Evolutionary conservation across 1,284 basidiomycete species (phyloP), one percentile per base, ranked within the genome.

Genomic region (Pseudozyma hubeiensis): DNA sequence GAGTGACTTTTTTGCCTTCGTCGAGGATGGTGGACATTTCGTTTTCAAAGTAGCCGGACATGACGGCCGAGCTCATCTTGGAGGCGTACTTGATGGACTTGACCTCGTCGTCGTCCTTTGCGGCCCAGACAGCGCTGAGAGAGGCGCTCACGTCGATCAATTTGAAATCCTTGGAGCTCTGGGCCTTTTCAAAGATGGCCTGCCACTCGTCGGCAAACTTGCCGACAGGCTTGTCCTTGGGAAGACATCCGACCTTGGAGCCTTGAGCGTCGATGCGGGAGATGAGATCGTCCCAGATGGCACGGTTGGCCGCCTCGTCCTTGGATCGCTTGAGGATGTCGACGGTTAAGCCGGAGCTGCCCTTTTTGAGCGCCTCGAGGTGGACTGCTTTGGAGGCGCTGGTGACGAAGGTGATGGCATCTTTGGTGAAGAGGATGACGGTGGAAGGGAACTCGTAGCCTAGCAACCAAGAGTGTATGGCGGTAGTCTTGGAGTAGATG

Each of bases 391-490:
- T 97, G 34, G 91, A 92, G 4, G 91, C 89, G 19, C 93, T 96
- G 74, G 93, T 94, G 43, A 97, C 87, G 60, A 97, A 91, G 33
- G 87, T 88, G 33, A 97, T 86, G 55, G 90, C 87, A 78, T 90
- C 90, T 13, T 79, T 77, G 75, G 91, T 88, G 76, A 98, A 91
- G 37, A 96, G 86, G 61, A 95, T 89, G 45, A 98, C 87, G 0
- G 95, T 97, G 0, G 93, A 94, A 0, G 95, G 95, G 82, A 98
- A 98, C 85, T 98, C 96, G 85, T 94, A 98, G 29, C 94, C 96
- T 35, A 98, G 88, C 9, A 98, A 88, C 92, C 93, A 97, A 77
- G 93, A 94, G 59, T 76, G 76, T 3, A 78, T 61, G 34, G 76
- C 68, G 16, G 73, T 64, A 41, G 78, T 76, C 51, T 80, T 80